Evolutionary conservation across 768 basidiomycete genomes (phyloP).

Genomic region (Rhodotorula sphaerocarpa): DNA sequence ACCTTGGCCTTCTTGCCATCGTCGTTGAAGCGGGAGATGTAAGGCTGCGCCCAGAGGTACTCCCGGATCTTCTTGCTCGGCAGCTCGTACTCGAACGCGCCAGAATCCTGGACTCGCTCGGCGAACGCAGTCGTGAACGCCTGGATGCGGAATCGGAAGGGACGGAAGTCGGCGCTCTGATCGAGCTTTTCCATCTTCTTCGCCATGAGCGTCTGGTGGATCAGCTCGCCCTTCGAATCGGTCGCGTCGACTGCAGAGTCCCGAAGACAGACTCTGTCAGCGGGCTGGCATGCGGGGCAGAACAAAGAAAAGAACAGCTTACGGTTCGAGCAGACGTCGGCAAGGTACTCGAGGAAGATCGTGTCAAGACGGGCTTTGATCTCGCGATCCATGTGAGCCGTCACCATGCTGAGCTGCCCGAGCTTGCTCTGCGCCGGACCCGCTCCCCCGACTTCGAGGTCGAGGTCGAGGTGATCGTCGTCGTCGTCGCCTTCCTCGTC

Average conservation of each 20-base stretch:
- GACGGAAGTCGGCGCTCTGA: slow-evolving; percentile 91
- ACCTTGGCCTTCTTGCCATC: slow-evolving; percentile 95
- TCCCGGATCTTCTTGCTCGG: slow-evolving; percentile 46
- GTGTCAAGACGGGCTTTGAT: slow-evolving; percentile 73
- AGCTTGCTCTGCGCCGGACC: slow-evolving; percentile 3
- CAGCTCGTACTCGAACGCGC: slow-evolving; percentile 30
- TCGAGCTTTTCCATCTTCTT: slow-evolving; percentile 94
- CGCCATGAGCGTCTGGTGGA: slow-evolving; percentile 96
- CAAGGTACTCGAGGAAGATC: slow-evolving; percentile 84
- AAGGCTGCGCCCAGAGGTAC: slow-evolving; percentile 88
- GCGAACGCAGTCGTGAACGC: slow-evolving; percentile 94
- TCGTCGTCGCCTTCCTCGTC: slow-evolving; percentile 33
- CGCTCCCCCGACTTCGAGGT: slow-evolving; percentile 6
- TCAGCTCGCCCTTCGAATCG: slow-evolving; percentile 89
- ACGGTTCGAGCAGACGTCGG: slow-evolving; percentile 81
- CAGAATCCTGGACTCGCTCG: slow-evolving; percentile 58
- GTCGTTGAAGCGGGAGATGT: slow-evolving; percentile 94
- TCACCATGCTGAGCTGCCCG: slow-evolving; percentile 27
- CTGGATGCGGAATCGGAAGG: slow-evolving; percentile 98
- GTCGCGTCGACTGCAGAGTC: slow-evolving; percentile 85
- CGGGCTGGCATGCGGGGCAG: background rate
- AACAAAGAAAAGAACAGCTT: slow-evolving; percentile 42
- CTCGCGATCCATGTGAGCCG: slow-evolving; percentile 49
- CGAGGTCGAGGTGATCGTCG: slow-evolving; percentile 16
- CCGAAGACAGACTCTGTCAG: slow-evolving; percentile 8